phyloP scores from a whole-genome alignment of 2,329 filamentous ascomycete species.

The Ophiostoma piceae region DNA sequence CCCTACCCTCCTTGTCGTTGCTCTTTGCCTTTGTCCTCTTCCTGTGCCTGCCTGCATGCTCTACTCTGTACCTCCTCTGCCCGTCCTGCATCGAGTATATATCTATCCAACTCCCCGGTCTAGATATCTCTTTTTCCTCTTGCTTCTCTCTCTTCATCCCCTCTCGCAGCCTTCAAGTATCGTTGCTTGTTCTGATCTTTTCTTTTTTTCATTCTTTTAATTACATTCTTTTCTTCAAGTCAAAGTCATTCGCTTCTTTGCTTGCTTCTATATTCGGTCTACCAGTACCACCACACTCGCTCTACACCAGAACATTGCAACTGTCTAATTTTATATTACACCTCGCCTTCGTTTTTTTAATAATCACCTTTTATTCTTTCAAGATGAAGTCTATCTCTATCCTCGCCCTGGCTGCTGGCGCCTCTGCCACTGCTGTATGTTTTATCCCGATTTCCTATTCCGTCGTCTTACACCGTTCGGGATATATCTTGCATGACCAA shows the following conservation, averaged over 20 bases:
- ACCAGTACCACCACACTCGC: conserved; percentile 25
- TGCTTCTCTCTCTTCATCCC: conserved; percentile 23
- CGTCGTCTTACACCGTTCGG: too few species aligned
- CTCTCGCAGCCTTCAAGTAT: conserved; percentile 19
- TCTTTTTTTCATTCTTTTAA: conserved; percentile 23
- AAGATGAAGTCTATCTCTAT: conserved; percentile 51
- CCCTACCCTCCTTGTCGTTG: background rate
- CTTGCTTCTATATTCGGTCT: conserved; percentile 32
- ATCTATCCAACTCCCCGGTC: conserved; percentile 14
- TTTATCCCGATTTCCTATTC: background rate
- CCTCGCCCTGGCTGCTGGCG: conserved; percentile 47
- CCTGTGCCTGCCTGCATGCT: too few species aligned
- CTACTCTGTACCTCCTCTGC: background rate
- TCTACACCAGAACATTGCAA: conserved; percentile 6
- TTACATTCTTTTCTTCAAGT: conserved; percentile 34
- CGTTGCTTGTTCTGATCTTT: conserved; percentile 21
- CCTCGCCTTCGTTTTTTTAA: background rate
- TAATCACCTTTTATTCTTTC: background rate
- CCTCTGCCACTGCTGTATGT: conserved; percentile 40
- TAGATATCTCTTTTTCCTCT: conserved; percentile 12
- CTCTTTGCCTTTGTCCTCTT: background rate
- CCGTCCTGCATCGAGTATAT: conserved; percentile 23
- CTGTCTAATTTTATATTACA: background rate
- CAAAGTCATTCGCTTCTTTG: conserved; percentile 57
- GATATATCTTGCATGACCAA: background rate